Base-by-base conservation (phyloP, 1,284 basidiomycete genomes). In the Cutaneotrichosporon cavernicola region DNA sequence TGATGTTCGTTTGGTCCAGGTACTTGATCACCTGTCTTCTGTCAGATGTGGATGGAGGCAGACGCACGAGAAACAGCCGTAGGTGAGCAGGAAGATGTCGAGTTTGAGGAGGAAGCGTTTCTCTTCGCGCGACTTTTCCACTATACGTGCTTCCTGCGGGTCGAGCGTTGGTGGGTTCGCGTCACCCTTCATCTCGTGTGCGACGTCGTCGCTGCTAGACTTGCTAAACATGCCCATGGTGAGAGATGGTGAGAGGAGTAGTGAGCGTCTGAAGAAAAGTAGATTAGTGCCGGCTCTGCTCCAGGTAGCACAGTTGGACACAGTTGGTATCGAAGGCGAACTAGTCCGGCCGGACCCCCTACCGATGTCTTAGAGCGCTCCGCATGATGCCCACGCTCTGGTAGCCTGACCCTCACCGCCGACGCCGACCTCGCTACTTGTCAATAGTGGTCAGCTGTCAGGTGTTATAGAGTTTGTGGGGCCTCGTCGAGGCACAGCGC, bases 61-160 rank as follows among this genome's bases (percentile, higher is more conserved):
- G 7, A 64, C 55, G 38, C 56, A 71, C 46, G 72, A 72, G 59
- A 71, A 56, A 49, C 68, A 71, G 2, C 67, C 70, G 59, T 66
- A 73, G 26, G 67, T 66, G 5, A 73, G 62, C 38, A 80, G 64
- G 55, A 76, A 66, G 26, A 67, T 62, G 57, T 80, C 78, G 40
- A 80, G 65, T 56, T 73, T 72, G 8, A 69, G 61, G 11, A 79
- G 67, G 60, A 79, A 75, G 43, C 60, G 51, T 50, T 68, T 62
- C 69, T 78, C 77, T 59, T 66, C 70, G 21, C 65, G 67, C 5
- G 68, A 68, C 65, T 74, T 75, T 22, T 60, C 30, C 32, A 67
- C 47, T 7, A 57, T 55, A 34, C 57, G 58, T 50, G 60, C 66
- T n/a, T 46, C 62, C 50, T 65, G 64, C 3, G 64, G 64, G 46